A percentile compares a stretch with the other conserved stretches of the same genome.
Evolutionary conservation across 108 stramenopile genomes (phyloP).

Genomic region (Schizochytrium sp.): DNA sequence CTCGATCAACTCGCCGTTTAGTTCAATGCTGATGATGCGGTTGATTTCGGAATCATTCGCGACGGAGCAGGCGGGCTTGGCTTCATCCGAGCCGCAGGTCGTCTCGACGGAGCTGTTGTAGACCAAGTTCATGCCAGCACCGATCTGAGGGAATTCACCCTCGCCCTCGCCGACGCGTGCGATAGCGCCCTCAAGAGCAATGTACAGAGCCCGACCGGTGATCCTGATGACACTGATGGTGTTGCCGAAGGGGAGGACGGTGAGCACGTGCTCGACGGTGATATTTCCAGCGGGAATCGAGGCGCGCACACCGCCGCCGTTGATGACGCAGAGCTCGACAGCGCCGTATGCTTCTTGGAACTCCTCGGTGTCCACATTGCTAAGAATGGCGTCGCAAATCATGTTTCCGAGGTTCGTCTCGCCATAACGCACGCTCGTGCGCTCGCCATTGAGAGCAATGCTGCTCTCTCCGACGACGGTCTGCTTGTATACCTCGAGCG

Average conservation of each 20-base stretch:
- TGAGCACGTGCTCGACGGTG: neutral
- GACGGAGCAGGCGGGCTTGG: neutral
- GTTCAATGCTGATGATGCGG: neutral
- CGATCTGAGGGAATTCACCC: neutral
- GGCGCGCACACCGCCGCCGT: neutral
- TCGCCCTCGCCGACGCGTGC: neutral
- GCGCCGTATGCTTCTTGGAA: neutral
- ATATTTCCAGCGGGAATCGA: neutral
- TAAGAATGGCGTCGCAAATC: neutral
- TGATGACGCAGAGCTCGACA: neutral
- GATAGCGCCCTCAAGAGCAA: neutral
- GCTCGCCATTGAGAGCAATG: neutral
- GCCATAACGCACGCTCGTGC: neutral
- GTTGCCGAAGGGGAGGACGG: neutral
- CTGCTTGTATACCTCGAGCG: neutral
- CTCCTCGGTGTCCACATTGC: neutral
- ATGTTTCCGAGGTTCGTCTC: neutral
- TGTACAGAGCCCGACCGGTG: neutral
- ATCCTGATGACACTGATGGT: neutral
- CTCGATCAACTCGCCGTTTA: neutral
- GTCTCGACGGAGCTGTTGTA: neutral
- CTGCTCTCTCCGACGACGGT: neutral
- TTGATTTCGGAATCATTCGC: neutral
- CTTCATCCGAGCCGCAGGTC: neutral
- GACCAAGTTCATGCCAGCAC: neutral